Evolutionary conservation across 495 filamentous ascomycete genomes (phyloP), one percentile per base, ranked within the genome.

Genomic region (Tirmania nivea): DNA sequence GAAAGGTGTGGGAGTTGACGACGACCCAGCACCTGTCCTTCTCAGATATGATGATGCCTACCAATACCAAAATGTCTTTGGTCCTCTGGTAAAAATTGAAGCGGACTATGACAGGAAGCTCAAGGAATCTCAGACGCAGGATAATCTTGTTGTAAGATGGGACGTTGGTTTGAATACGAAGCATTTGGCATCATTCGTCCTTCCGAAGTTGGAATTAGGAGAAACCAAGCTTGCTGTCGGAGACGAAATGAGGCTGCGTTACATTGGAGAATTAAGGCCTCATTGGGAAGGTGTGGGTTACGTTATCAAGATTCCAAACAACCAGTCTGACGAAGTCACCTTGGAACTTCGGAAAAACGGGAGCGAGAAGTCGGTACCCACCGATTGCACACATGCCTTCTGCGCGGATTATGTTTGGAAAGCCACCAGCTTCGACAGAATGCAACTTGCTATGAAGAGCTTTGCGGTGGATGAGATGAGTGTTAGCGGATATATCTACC

Each of bases 361-460:
- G 37, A 81, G 83, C 55, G 86, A 95, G 67, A 96, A 96, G 65
- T 85, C 83, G 31, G 86, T 96, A 8, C 89, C 90, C 2, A 95
- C 86, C 0, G 90, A 99, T 61, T 95, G 92, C 70, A 95, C 92
- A 1, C 87, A 94, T 67, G 92, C 94, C 63, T 99, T 96, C 67
- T 93, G 83, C 36, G 90, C 88, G 55, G 90, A 99, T 66, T 99
- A 99, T 64, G 90, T 99, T 34, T 99, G 90, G 90, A 99, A 99
- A 63, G 90, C 90, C 19, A 99, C 92, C 1, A 94, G 88, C 0
- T 99, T 96, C 63, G 90, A 99, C 64, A 87, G 90, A 56, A 99
- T 99, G 90, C 90, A 99, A 66, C 78, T 84, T 56, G 90, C 90
- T 36, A 96, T 99, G 90, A 95, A 96, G 74, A 96, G 85, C 0